phyloP scores from a whole-genome alignment of 345 rosid species.

The Cardamine chenopodiifolia region DNA sequence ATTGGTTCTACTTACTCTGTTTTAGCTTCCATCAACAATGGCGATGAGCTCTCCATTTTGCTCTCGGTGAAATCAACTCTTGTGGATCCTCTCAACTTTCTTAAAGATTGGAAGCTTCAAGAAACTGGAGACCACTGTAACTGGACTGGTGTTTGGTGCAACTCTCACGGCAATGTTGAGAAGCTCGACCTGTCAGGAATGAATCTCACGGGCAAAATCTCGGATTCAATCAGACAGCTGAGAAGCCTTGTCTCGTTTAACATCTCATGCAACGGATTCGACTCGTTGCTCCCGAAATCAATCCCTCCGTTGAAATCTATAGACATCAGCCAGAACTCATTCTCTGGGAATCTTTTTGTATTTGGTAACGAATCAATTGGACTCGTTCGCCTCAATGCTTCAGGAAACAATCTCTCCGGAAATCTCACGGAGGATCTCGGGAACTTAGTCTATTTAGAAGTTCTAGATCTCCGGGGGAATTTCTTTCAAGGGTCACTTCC shows the following conservation, averaged over 20 bases:
- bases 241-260: constrained; percentile 62
- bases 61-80: constrained; percentile 61
- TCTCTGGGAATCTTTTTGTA: constrained; percentile 55
- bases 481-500: constrained; percentile 83
- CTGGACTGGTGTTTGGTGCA: constrained; percentile 88
- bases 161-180: constrained; percentile 63
- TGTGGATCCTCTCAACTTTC: constrained; percentile 61
- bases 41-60: constrained; percentile 57
- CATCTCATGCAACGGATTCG: constrained; percentile 71
- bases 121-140: constrained; percentile 55
- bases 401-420: constrained; percentile 80
- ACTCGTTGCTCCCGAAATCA: constrained; percentile 52
- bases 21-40: constrained; percentile 46
- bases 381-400: constrained; percentile 70
- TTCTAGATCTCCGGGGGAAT: constrained; percentile 85
- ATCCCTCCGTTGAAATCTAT: constrained; percentile 57
- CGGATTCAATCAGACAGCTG: constrained; percentile 61
- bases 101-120: constrained; percentile 68
- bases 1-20: constrained; percentile 45
- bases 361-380: constrained; percentile 60
- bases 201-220: constrained; percentile 75
- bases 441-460: constrained; percentile 60
- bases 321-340: constrained; percentile 77
- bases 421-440: constrained; percentile 74
- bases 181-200: constrained; percentile 70